Evolutionary conservation across 495 filamentous ascomycete genomes (phyloP).

Genomic region (Hypoxylon fragiforme): DNA sequence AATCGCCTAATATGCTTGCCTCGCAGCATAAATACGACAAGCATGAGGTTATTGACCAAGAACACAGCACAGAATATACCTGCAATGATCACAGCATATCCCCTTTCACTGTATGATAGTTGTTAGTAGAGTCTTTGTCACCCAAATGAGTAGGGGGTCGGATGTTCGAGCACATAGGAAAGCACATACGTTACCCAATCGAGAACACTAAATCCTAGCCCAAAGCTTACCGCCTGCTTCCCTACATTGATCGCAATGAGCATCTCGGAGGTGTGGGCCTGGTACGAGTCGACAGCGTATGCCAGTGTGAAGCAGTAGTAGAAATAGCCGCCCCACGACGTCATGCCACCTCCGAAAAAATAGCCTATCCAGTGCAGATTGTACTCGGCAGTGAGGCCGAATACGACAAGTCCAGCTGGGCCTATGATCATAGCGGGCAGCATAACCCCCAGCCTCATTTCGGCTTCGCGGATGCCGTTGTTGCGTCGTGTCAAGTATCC

Average conservation of each 20-base stretch:
- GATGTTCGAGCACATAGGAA: background rate
- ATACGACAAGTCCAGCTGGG: conserved; percentile 63
- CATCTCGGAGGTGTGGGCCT: conserved; percentile 61
- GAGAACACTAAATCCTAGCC: conserved; percentile 39
- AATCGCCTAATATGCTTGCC: conserved; percentile 42
- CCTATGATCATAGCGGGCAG: conserved; percentile 62
- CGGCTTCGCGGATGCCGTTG: conserved; percentile 66
- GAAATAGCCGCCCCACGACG: conserved; percentile 47
- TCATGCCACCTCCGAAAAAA: conserved; percentile 60
- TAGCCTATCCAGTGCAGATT: conserved; percentile 61
- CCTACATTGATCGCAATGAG: conserved; percentile 64
- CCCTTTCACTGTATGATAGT: conserved; percentile 13
- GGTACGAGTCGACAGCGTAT: conserved; percentile 65
- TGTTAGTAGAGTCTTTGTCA: no score
- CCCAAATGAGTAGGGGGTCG: background rate
- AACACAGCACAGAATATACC: conserved; percentile 40
- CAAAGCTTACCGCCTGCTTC: conserved; percentile 60
- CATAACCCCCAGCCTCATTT: conserved; percentile 68
- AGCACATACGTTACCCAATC: conserved; percentile 38
- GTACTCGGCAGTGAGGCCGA: conserved; percentile 62
- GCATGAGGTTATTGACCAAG: conserved; percentile 39
- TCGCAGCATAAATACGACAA: conserved; percentile 43
- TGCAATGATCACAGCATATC: conserved; percentile 39
- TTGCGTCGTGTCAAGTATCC: conserved; percentile 61
- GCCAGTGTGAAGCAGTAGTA: conserved; percentile 45